Percentiles rank a stretch among this genome's conserved stretches.
Conservation (phyloP, 1,139 yeast species). For the Sporopachydermia cereana region DNA sequence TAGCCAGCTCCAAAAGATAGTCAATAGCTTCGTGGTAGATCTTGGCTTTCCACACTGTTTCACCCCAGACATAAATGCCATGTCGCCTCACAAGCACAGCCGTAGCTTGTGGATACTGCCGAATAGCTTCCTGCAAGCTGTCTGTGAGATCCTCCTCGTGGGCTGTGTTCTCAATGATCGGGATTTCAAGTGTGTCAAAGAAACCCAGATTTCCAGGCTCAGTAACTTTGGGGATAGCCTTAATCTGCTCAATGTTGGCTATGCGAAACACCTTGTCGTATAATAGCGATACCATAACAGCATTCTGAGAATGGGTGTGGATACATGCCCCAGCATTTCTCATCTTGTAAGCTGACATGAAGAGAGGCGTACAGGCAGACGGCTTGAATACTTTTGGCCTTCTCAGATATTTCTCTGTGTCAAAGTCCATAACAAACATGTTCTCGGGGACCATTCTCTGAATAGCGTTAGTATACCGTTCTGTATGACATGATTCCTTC, state of each 20-base stretch:
- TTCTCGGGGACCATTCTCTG: slow-evolving; percentile 63
- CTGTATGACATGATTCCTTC: too few species aligned
- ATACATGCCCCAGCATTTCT: slow-evolving; percentile 86
- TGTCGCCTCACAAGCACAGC: slow-evolving; percentile 90
- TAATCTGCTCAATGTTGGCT: slow-evolving; percentile 80
- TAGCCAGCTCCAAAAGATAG: slow-evolving; percentile 73
- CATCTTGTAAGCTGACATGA: slow-evolving; percentile 60
- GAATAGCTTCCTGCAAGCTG: slow-evolving; percentile 50
- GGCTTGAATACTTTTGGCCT: slow-evolving; percentile 65
- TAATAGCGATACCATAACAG: slow-evolving; percentile 69
- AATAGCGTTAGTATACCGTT: too few species aligned
- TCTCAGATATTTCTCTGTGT: slow-evolving; percentile 42
- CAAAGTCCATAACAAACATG: slow-evolving; percentile 63
- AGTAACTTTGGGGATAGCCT: slow-evolving; percentile 69
- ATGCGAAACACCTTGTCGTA: slow-evolving; percentile 65
- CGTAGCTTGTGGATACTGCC: slow-evolving; percentile 58
- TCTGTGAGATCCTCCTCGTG: slow-evolving; percentile 80
- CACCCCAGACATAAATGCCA: slow-evolving; percentile 95
- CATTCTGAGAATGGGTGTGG: slow-evolving; percentile 86
- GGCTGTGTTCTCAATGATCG: slow-evolving; percentile 84
- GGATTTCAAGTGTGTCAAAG: slow-evolving; percentile 67
- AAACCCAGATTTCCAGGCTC: slow-evolving; percentile 61
- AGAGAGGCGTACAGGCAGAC: slow-evolving; percentile 87
- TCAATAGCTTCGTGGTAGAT: slow-evolving; percentile 89
- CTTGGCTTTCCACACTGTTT: slow-evolving; percentile 84